Evolutionary conservation across 164 flowering plant genomes (phyloP).

Genomic region (Sedum album): DNA sequence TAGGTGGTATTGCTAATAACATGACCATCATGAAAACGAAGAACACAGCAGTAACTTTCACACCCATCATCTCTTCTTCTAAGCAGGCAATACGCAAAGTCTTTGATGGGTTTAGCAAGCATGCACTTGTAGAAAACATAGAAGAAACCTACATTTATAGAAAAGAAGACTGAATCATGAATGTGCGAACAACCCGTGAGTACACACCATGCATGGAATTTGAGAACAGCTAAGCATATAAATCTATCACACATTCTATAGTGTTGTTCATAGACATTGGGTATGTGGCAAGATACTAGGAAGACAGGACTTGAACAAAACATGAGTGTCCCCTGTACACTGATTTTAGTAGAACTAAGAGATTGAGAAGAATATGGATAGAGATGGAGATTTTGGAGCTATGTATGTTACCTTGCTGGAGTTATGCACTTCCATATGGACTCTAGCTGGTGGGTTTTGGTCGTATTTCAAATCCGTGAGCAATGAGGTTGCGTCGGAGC

Average conservation of each 20-base stretch:
- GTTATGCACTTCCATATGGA: neutral
- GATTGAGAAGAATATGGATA: neutral
- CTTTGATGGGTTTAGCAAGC: neutral
- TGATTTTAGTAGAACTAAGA: neutral
- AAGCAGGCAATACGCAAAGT: too few species aligned
- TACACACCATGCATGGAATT: slow-evolving; percentile 2
- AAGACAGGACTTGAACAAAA: neutral
- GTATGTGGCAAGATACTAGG: slow-evolving; percentile 6
- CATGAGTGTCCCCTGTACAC: neutral
- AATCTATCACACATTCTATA: neutral
- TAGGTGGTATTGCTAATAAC: slow-evolving; percentile 39
- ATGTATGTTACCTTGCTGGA: neutral
- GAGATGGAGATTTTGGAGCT: neutral
- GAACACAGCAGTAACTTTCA: slow-evolving; percentile 29
- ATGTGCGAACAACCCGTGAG: neutral
- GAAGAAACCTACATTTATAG: neutral
- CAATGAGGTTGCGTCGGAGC: neutral
- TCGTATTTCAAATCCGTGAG: neutral
- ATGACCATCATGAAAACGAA: slow-evolving; percentile 32
- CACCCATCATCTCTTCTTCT: slow-evolving; percentile 15
- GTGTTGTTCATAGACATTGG: neutral
- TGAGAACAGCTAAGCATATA: neutral
- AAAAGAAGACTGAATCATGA: neutral
- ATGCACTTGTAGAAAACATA: neutral
- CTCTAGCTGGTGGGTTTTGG: neutral